A percentile compares a stretch with the other conserved stretches of the same genome.
Conservation (phyloP, 345 rosid species). For the Sonneratia caseolaris region DNA sequence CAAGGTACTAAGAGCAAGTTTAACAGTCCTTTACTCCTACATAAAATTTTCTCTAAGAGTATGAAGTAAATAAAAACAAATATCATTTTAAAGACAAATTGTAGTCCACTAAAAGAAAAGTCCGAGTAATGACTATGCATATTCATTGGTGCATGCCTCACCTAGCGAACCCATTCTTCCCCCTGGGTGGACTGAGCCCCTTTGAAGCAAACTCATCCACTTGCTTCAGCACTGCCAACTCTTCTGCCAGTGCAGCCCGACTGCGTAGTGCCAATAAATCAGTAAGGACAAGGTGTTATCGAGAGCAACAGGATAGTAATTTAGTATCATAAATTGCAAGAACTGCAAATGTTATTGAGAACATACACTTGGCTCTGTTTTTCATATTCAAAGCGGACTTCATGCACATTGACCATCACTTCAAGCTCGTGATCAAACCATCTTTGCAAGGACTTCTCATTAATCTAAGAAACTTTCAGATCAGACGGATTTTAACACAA, state of each 20-base stretch:
- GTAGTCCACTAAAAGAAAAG: background rate
- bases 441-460: slow-evolving; percentile 85
- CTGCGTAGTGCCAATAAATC: slow-evolving; percentile 20
- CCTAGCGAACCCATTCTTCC: slow-evolving; percentile 90
- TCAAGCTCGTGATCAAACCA: slow-evolving; percentile 97
- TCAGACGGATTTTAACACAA: slow-evolving; percentile 9
- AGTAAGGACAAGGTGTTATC: background rate
- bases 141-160: slow-evolving; percentile 13
- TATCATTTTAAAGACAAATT: background rate
- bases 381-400: slow-evolving; percentile 93
- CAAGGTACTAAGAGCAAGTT: background rate
- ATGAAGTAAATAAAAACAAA: background rate
- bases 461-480: slow-evolving; percentile 35
- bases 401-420: slow-evolving; percentile 98
- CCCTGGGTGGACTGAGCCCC: slow-evolving; percentile 90
- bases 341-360: background rate
- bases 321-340: background rate
- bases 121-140: background rate
- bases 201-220: slow-evolving; percentile 80
- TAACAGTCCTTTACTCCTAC: no score
- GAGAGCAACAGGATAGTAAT: background rate
- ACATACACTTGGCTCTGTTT: slow-evolving; percentile 97
- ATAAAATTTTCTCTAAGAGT: background rate
- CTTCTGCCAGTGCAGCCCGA: slow-evolving; percentile 92
- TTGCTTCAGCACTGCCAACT: slow-evolving; percentile 79